Percentiles rank a stretch among this genome's conserved stretches.
These are phyloP conservation scores for Pulveroboletus sp. DNA, from an alignment of 768 basidiomycete species.

Conservation along the genomic window DNA sequence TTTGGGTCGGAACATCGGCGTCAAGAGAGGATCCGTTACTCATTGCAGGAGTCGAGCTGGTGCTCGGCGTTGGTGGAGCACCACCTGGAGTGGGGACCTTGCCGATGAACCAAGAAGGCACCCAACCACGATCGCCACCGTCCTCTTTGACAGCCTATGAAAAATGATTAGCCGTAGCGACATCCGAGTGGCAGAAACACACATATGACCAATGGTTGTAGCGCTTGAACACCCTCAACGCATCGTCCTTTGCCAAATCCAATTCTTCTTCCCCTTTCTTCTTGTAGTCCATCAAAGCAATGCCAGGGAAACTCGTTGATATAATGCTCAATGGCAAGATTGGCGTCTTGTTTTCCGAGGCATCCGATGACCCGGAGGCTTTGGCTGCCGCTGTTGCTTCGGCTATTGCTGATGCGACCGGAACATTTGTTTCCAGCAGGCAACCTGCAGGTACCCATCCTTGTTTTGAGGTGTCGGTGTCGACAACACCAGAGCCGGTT, in stretches of 20 bases:
- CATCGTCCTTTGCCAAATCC: conserved; percentile 84
- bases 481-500: conserved; percentile 75
- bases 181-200: conserved; percentile 23
- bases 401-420: conserved; percentile 83
- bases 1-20: conserved; percentile 42
- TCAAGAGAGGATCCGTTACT: conserved; percentile 30
- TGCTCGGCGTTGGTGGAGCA: conserved; percentile 47
- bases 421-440: conserved; percentile 87
- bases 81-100: conserved; percentile 57
- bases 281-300: conserved; percentile 95
- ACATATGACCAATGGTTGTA: conserved; percentile 99
- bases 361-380: conserved; percentile 38
- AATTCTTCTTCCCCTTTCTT: conserved; percentile 94
- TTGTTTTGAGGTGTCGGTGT: conserved; percentile 74
- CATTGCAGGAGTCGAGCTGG: conserved; percentile 39
- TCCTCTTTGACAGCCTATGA: conserved; percentile 88
- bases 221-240: conserved; percentile 90
- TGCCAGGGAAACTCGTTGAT: conserved; percentile 95
- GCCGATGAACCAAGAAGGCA: conserved; percentile 97
- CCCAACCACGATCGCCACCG: conserved; percentile 94
- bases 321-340: conserved; percentile 90
- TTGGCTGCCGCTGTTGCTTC: conserved; percentile 71
- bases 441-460: conserved; percentile 99
- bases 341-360: conserved; percentile 58
- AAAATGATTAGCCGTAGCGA: conserved; percentile 1